Percentiles rank a stretch among this genome's conserved stretches.
phyloP scores from a whole-genome alignment of 345 rosid genomes.

The Citrus medica region DNA sequence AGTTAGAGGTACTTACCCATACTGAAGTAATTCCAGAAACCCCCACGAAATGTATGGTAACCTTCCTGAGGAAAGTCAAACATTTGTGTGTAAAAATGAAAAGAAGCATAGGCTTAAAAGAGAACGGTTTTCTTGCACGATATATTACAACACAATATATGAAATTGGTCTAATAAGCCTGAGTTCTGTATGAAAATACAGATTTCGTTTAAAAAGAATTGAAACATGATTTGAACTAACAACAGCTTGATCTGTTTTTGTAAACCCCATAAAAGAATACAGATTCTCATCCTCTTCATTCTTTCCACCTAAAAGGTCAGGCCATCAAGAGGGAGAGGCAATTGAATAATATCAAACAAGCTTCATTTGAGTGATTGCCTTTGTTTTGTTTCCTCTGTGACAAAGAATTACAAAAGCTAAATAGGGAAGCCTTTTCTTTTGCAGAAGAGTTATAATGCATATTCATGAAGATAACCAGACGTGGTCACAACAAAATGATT shows the following conservation, averaged over 20 bases:
- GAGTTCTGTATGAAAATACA: not conserved
- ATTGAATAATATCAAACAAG: not conserved
- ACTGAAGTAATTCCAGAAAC: constrained; percentile 99
- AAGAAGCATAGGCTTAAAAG: not conserved
- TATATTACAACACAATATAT: not conserved
- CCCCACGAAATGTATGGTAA: constrained; percentile 82
- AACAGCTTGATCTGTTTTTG: not conserved
- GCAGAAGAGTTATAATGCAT: not conserved
- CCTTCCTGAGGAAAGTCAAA: constrained; percentile 65
- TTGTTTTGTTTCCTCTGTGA: not conserved
- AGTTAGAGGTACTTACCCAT: constrained; percentile 54
- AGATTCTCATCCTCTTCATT: not conserved
- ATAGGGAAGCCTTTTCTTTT: not conserved
- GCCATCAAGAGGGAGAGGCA: not conserved
- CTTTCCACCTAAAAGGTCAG: not conserved
- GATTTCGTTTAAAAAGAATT: not conserved
- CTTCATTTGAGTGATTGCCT: not conserved
- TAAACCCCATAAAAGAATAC: not conserved
- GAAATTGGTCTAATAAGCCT: not conserved
- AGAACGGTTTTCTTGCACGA: not conserved
- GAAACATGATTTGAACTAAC: not conserved
- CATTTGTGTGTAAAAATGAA: constrained; percentile 12
- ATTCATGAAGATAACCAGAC: not conserved
- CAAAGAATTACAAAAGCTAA: not conserved
- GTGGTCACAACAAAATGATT: not conserved